A percentile compares a stretch with the other conserved stretches of the same genome.
Evolutionary conservation across 495 filamentous ascomycete species (phyloP).

Genomic region (Xylaria cubensis): DNA sequence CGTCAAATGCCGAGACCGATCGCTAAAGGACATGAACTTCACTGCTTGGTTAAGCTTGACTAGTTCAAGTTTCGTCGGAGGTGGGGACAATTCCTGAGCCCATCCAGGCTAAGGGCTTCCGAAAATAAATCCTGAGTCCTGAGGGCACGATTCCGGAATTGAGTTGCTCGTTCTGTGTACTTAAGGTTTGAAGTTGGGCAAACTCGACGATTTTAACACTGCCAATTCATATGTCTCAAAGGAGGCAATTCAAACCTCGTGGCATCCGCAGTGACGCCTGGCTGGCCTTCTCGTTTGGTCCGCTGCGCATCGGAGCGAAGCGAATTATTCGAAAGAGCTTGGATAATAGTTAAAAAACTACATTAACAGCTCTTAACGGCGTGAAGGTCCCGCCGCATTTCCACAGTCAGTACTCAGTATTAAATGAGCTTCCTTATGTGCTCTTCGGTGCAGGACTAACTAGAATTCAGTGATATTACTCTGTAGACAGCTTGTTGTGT

Average conservation of each 20-base stretch:
- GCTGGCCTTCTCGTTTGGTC: neutral
- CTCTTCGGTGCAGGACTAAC: too few relatives aligned
- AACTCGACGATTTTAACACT: neutral
- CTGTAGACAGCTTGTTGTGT: neutral
- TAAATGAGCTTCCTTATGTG: too few relatives aligned
- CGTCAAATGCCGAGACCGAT: neutral
- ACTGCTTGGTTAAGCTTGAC: neutral
- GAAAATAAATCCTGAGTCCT: neutral
- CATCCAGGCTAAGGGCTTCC: neutral
- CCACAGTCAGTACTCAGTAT: too few relatives aligned
- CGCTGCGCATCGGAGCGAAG: neutral
- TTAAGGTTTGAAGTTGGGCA: neutral
- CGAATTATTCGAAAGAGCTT: neutral
- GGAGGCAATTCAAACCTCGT: neutral
- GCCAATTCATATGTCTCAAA: neutral
- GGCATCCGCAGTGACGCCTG: neutral
- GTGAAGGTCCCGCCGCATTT: too few relatives aligned
- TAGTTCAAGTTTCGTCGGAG: neutral
- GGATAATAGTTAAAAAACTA: too few relatives aligned
- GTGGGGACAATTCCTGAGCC: neutral
- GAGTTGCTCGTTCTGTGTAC: neutral
- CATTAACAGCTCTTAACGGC: too few relatives aligned
- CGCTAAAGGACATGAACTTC: neutral
- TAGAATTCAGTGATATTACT: too few relatives aligned
- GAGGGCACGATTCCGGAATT: neutral